phyloP scores from a whole-genome alignment of 1,284 basidiomycete genomes.

The Salmacisia buchloeana region DNA sequence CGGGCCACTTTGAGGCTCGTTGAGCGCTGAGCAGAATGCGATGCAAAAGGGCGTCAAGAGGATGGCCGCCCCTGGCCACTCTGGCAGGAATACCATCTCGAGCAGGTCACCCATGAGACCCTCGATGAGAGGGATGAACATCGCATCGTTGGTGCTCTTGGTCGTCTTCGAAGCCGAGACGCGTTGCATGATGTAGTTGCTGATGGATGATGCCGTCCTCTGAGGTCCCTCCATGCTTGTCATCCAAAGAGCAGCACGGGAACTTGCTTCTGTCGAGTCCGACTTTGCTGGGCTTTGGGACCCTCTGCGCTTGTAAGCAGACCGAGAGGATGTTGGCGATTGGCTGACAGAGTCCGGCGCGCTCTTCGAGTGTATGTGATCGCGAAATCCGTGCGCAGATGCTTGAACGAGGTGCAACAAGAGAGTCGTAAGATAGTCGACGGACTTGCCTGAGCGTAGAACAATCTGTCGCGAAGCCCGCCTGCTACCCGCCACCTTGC shows the following conservation, averaged over 20 bases:
- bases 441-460: conserved; percentile 60
- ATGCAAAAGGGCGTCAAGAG: conserved; percentile 53
- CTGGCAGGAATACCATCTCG: conserved; percentile 83
- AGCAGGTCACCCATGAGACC: conserved; percentile 81
- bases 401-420: conserved; percentile 93
- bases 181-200: neutral
- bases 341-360: neutral
- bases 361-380: neutral
- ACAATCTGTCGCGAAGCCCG: conserved; percentile 70
- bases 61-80: conserved; percentile 88
- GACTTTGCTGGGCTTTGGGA: neutral
- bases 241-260: neutral
- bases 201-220: neutral
- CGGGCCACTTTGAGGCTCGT: conserved; percentile 65
- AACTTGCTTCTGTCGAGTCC: neutral
- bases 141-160: conserved; percentile 35
- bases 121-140: conserved; percentile 80
- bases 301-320: neutral
- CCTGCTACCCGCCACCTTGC: conserved; percentile 80
- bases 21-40: conserved; percentile 46
- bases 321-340: neutral
- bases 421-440: conserved; percentile 84
- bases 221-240: conserved; percentile 5
- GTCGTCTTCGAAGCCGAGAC: conserved; percentile 21
- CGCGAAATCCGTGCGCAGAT: conserved; percentile 51